phyloP scores from a whole-genome alignment of 768 basidiomycete species.

The Rhizopogon roseolus region DNA sequence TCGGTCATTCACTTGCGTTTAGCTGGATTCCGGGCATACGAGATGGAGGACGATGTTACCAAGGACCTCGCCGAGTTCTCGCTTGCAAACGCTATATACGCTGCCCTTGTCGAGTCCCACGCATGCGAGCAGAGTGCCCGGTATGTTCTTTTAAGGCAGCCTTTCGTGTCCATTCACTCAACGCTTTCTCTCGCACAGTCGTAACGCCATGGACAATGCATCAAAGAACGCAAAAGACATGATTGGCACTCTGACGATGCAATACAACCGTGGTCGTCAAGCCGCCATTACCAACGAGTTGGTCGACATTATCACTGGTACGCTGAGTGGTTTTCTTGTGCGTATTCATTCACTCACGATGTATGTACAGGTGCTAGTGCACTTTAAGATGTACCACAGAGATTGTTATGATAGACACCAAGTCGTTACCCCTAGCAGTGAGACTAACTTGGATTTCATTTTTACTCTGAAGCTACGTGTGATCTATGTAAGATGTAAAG shows the following conservation, averaged over 20 bases:
- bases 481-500: neutral
- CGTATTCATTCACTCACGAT: neutral
- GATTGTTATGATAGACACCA: slow-evolving; percentile 11
- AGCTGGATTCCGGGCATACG: slow-evolving; percentile 93
- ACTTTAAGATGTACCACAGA: slow-evolving; percentile 25
- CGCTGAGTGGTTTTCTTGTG: slow-evolving; percentile 16
- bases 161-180: neutral
- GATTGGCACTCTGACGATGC: slow-evolving; percentile 83
- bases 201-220: slow-evolving; percentile 99
- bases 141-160: slow-evolving; percentile 36
- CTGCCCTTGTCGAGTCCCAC: slow-evolving; percentile 90
- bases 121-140: slow-evolving; percentile 92
- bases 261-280: slow-evolving; percentile 98
- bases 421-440: slow-evolving; percentile 12
- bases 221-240: slow-evolving; percentile 98
- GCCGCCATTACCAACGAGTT: slow-evolving; percentile 96
- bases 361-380: slow-evolving; percentile 40
- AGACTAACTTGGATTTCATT: slow-evolving; percentile 16
- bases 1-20: slow-evolving; percentile 2
- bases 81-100: slow-evolving; percentile 93
- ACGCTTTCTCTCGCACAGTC: slow-evolving; percentile 31
- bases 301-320: slow-evolving; percentile 89
- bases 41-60: slow-evolving; percentile 95
- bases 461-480: neutral
- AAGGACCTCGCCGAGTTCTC: slow-evolving; percentile 94